These are phyloP conservation scores for Arabidopsis thaliana DNA, from an alignment of 345 rosid genomes.

Conservation along the genomic window DNA sequence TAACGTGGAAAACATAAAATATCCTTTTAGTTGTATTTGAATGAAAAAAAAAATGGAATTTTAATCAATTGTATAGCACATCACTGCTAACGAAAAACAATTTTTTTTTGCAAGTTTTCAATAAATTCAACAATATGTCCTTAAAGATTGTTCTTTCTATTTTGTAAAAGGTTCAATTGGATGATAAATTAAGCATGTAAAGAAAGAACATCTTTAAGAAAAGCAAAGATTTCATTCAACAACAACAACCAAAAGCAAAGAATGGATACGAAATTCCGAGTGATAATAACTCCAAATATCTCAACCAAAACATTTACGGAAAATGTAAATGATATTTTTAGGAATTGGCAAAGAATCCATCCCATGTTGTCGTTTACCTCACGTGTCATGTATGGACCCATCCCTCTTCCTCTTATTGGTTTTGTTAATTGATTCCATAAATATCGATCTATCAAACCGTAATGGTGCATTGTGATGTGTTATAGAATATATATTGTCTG, in stretches of 20 bases:
- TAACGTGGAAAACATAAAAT: background rate
- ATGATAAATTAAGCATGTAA: background rate
- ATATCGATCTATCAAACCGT: slow-evolving; percentile 31
- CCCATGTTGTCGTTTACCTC: slow-evolving; percentile 35
- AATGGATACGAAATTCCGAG: background rate
- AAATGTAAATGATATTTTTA: background rate
- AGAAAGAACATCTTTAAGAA: background rate
- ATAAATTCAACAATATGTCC: background rate
- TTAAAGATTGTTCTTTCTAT: background rate
- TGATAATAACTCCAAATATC: slow-evolving; percentile 23
- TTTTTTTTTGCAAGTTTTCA: background rate
- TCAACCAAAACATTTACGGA: slow-evolving; percentile 19
- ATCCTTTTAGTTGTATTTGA: background rate
- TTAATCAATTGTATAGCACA: background rate
- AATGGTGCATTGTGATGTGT: slow-evolving; percentile 36
- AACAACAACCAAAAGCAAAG: background rate
- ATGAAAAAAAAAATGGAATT: no score
- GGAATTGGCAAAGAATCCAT: slow-evolving; percentile 17
- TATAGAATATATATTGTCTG: slow-evolving; percentile 17
- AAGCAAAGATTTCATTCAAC: background rate
- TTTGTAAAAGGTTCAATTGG: background rate
- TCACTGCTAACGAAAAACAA: background rate
- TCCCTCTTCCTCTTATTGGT: slow-evolving; percentile 6
- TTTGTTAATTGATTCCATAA: slow-evolving; percentile 23
- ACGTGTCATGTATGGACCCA: slow-evolving; percentile 41